Percentiles rank a stretch among this genome's conserved stretches.
Evolutionary conservation across 345 rosid species (phyloP).

Genomic region (Gossypium herbaceum): DNA sequence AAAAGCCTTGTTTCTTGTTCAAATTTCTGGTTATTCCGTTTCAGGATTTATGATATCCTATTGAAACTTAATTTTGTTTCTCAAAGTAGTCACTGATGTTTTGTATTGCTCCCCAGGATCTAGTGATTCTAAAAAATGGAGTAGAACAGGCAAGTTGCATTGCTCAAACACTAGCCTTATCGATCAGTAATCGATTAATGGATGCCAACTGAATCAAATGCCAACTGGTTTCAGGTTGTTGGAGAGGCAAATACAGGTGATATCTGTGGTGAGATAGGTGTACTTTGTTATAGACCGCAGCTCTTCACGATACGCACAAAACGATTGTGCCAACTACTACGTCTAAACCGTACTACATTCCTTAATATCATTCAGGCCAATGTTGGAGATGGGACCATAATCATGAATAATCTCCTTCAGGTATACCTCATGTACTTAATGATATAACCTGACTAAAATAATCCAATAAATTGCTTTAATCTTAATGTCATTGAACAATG

Average conservation of each 20-base stretch:
- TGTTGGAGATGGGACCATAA: constrained; percentile 87
- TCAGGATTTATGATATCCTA: not conserved
- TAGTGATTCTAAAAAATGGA: constrained; percentile 40
- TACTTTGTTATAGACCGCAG: constrained; percentile 83
- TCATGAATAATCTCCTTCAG: constrained; percentile 92
- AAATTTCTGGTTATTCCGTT: not conserved
- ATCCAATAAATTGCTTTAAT: not conserved
- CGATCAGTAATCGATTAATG: not conserved
- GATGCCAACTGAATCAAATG: not conserved
- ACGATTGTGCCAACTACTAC: constrained; percentile 81
- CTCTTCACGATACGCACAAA: constrained; percentile 85
- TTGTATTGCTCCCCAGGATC: constrained; percentile 41
- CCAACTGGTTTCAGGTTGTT: constrained; percentile 45
- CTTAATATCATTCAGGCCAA: constrained; percentile 81
- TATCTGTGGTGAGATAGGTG: constrained; percentile 82
- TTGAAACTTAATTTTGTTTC: not conserved
- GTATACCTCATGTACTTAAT: constrained; percentile 24
- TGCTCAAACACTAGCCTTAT: not conserved
- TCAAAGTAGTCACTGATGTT: constrained; percentile 2
- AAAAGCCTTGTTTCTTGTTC: constrained; percentile 3
- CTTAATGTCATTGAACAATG: not conserved
- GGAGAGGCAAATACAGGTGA: constrained; percentile 74
- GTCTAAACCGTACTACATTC: constrained; percentile 81
- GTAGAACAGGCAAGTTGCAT: constrained; percentile 45
- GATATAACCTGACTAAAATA: not conserved